These are phyloP conservation scores for Bonnemaisonia californica DNA, from an alignment of 31 red algal genomes.

Conservation along the genomic window DNA sequence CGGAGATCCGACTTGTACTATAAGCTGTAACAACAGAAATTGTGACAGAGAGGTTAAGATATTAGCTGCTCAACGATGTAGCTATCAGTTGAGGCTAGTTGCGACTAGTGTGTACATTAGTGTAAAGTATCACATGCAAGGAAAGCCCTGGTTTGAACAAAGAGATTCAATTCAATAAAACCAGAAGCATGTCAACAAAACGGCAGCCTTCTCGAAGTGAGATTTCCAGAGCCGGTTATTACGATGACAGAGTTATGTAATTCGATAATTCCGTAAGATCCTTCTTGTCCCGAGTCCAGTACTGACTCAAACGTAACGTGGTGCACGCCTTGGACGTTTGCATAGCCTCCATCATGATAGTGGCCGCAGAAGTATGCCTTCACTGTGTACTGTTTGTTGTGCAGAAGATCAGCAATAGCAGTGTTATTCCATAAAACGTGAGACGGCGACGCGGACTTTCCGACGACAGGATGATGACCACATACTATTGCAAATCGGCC, in stretches of 20 bases:
- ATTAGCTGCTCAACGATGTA: too few species aligned
- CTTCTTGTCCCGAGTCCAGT: constrained; percentile 44
- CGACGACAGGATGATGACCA: constrained; percentile 69
- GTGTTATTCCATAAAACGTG: constrained; percentile 69
- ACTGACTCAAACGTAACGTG: constrained; percentile 80
- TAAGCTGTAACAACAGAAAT: too few species aligned
- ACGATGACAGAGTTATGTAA: background rate
- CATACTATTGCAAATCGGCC: constrained; percentile 53
- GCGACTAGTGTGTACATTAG: too few species aligned
- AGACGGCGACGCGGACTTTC: constrained; percentile 19
- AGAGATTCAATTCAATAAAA: too few species aligned
- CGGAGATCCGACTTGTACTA: too few species aligned
- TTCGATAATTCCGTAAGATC: constrained; percentile 31
- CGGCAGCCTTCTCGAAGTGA: background rate
- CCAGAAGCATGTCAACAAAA: too few species aligned
- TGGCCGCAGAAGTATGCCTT: constrained; percentile 79
- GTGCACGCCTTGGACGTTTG: constrained; percentile 62
- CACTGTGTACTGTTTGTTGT: constrained; percentile 45
- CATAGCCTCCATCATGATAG: constrained; percentile 72
- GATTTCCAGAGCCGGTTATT: background rate
- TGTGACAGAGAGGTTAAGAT: too few species aligned
- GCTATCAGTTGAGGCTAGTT: too few species aligned
- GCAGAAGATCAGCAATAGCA: constrained; percentile 40
- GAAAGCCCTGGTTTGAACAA: too few species aligned
- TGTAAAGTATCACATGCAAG: too few species aligned